Base-by-base conservation (phyloP, 2,329 filamentous ascomycete species). In the Aspergillus alliaceus region DNA sequence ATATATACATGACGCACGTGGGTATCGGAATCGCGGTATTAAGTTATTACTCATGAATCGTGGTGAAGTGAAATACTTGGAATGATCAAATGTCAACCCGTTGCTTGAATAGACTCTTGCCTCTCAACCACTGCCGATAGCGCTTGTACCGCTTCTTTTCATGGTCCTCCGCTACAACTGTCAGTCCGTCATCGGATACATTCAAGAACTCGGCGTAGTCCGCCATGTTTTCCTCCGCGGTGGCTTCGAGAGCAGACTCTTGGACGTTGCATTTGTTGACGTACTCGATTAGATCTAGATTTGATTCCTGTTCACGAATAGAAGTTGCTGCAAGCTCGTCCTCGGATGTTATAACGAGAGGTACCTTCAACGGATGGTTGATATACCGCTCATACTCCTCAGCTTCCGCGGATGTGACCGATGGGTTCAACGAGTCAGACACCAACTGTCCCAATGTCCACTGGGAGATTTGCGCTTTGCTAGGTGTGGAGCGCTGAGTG, bases 51-150 rank as follows among this genome's bases (percentile, higher is more conserved):
- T 48, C 44, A 48, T 48, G n/a, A 48, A 48, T 48, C 27, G 27
- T 32, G 27, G 7, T 6, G 5, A 6, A 15, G 5, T n/a, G 5
- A 32, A 6, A 20, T 22, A 47, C n/a, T 7, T 20, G 20, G 9
- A 12, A 6, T 20, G 40, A n/a, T 69, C 61, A 77, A 14, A 69
- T 42, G 68, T 82, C 80, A 62, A 82, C 80, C 46, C 88, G 86
- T 80, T 97, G 93, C 77, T 98, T 98, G 74, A 98, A 98, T 68
- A 98, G 83, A 67, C 91, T 96, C 79, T 97, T 98, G 18, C 93
- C 93, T 60, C 87, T 84, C 69, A 99, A 80, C 93, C 95, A 99
- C 76, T 97, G 96, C 68, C 88, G 81, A 76, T 99, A 99, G 9
- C 93, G 90, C 77, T 96, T 98, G 75, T 99, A 99, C 65, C 95